Conservation (phyloP, 148 eudicot genomes). For the Cornus controversa region DNA sequence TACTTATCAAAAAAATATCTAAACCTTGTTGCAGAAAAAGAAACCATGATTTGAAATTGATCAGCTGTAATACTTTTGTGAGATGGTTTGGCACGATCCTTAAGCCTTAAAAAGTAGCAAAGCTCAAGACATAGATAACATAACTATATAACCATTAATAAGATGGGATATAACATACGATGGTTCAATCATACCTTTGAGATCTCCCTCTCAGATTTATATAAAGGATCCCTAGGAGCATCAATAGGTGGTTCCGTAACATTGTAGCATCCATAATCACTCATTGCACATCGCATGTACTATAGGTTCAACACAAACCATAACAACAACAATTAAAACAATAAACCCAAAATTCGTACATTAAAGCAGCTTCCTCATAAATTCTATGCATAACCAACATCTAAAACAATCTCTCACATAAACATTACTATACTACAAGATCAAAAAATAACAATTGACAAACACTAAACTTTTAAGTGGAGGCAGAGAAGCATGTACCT, state of each 20-base stretch:
- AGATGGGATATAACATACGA: neutral
- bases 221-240: slow-evolving; percentile 97
- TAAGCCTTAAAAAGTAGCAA: neutral
- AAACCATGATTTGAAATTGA: neutral
- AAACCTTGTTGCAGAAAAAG: neutral
- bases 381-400: neutral
- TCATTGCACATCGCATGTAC: slow-evolving; percentile 93
- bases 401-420: too few relatives aligned
- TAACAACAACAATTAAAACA: neutral
- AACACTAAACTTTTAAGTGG: neutral
- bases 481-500: slow-evolving; percentile 44
- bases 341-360: neutral
- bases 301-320: slow-evolving; percentile 24
- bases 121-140: neutral
- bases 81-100: neutral
- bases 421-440: too few relatives aligned
- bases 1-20: too few relatives aligned
- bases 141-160: neutral
- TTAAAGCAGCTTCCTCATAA: neutral
- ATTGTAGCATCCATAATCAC: slow-evolving; percentile 91
- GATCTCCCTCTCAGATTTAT: slow-evolving; percentile 83
- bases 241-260: slow-evolving; percentile 97
- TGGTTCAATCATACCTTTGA: slow-evolving; percentile 50
- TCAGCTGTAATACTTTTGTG: neutral
- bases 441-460: neutral